Conservation (phyloP, 352 stramenopile genomes). For the Globisporangium emineosum region DNA sequence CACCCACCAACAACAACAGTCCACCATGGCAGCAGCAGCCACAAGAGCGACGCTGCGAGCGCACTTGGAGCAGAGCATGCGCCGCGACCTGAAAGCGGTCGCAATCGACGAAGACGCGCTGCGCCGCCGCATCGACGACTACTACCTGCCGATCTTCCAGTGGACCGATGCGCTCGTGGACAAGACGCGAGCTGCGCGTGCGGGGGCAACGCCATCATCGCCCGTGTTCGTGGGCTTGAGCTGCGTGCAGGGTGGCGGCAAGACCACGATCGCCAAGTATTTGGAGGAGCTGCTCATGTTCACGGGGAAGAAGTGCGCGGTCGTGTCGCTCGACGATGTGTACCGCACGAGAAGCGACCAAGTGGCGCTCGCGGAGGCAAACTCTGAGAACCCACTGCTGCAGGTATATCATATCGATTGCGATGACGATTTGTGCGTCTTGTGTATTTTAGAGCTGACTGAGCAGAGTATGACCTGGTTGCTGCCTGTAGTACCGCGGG, state of each 20-base stretch:
- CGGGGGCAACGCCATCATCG: too few species aligned
- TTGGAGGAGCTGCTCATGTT: slow-evolving; percentile 57
- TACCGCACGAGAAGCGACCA: slow-evolving; percentile 73
- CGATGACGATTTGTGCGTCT: background rate
- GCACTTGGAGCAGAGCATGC: slow-evolving; percentile 58
- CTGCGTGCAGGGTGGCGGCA: slow-evolving; percentile 82
- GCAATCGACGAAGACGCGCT: slow-evolving; percentile 37
- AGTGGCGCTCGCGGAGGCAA: slow-evolving; percentile 50
- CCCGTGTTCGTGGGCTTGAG: slow-evolving; percentile 76
- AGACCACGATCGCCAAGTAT: slow-evolving; percentile 77
- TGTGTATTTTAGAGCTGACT: background rate
- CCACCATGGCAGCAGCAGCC: background rate
- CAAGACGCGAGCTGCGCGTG: slow-evolving; percentile 20
- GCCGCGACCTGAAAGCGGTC: slow-evolving; percentile 29
- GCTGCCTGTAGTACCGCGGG: slow-evolving; percentile 52
- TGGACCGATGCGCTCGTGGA: slow-evolving; percentile 65
- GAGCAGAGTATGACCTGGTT: background rate
- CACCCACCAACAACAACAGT: background rate
- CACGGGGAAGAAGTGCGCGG: slow-evolving; percentile 58
- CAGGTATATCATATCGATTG: slow-evolving; percentile 34
- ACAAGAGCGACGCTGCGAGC: slow-evolving; percentile 23
- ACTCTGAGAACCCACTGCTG: slow-evolving; percentile 68
- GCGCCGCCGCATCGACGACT: slow-evolving; percentile 56
- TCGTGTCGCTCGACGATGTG: slow-evolving; percentile 83
- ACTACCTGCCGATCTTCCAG: slow-evolving; percentile 75